Evolutionary conservation across 352 stramenopile species (phyloP).

Genomic region (Aphanomyces astaci): DNA sequence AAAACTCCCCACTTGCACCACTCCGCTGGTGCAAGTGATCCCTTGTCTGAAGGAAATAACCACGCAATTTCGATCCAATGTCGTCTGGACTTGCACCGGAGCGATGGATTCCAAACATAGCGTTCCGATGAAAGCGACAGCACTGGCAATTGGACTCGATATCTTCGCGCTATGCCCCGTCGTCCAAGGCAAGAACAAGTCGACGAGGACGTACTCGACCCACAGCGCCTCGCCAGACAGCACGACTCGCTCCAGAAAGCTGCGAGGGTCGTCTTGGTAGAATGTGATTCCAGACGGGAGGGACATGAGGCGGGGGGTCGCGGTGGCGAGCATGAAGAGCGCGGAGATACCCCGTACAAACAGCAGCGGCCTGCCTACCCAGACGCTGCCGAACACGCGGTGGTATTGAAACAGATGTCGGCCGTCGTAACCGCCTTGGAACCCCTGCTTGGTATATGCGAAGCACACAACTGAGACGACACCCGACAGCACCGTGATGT

Average conservation of each 20-base stretch:
- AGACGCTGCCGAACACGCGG: neutral
- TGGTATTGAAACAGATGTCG: neutral
- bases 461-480: neutral
- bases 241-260: neutral
- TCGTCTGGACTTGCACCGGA: neutral
- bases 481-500: neutral
- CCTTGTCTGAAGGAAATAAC: too few species aligned
- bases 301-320: neutral
- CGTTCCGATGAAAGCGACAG: neutral
- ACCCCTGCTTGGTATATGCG: neutral
- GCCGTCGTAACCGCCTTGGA: neutral
- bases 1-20: neutral
- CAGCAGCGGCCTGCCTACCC: neutral
- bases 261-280: neutral
- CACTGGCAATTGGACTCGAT: neutral
- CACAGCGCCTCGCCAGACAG: slow-evolving; percentile 11
- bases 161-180: neutral
- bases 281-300: neutral
- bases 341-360: neutral
- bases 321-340: neutral
- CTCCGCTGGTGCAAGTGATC: neutral
- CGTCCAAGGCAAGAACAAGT: neutral
- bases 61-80: too few species aligned
- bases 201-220: slow-evolving; percentile 6
- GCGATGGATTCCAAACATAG: neutral